phyloP scores from a whole-genome alignment of 352 stramenopile genomes.

The Nothophytophthora sp. region DNA sequence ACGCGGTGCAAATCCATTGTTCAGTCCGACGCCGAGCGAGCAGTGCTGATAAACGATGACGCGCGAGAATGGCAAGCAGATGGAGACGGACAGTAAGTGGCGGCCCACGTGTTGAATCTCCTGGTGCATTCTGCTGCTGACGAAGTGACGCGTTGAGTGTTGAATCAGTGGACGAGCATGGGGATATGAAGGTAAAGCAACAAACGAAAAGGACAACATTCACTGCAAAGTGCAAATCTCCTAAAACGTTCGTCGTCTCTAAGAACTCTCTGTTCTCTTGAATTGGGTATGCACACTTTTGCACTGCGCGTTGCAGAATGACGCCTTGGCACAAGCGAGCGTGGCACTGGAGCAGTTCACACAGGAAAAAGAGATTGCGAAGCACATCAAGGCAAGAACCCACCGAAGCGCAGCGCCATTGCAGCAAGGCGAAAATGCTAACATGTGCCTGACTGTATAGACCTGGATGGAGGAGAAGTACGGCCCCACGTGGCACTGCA shows the following conservation, averaged over 20 bases:
- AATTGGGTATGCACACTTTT: too few species aligned
- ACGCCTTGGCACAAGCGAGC: slow-evolving; percentile 62
- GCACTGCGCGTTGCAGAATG: too few species aligned
- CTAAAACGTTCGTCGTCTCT: too few species aligned
- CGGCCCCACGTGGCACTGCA: slow-evolving; percentile 73
- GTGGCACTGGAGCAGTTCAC: slow-evolving; percentile 77
- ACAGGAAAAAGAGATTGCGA: slow-evolving; percentile 80
- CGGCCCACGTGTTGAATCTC: too few species aligned
- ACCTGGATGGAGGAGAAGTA: slow-evolving; percentile 75
- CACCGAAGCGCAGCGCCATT: not conserved
- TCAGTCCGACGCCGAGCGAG: too few species aligned
- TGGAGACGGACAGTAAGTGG: slow-evolving; percentile 78
- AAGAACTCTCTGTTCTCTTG: too few species aligned
- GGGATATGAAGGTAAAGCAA: slow-evolving; percentile 68
- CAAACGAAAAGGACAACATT: too few species aligned
- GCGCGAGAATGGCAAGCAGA: slow-evolving; percentile 73
- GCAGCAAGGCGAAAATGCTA: not conserved
- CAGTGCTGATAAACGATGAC: too few species aligned
- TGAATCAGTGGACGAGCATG: slow-evolving; percentile 87
- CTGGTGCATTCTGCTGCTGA: too few species aligned
- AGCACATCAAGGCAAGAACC: slow-evolving; percentile 74
- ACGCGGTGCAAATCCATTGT: too few species aligned
- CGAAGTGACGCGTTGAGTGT: too few species aligned
- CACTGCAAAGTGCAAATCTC: too few species aligned
- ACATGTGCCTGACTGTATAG: slow-evolving; percentile 1